Conservation (phyloP, 2,329 filamentous ascomycete species). For the Xylaria multiplex region DNA sequence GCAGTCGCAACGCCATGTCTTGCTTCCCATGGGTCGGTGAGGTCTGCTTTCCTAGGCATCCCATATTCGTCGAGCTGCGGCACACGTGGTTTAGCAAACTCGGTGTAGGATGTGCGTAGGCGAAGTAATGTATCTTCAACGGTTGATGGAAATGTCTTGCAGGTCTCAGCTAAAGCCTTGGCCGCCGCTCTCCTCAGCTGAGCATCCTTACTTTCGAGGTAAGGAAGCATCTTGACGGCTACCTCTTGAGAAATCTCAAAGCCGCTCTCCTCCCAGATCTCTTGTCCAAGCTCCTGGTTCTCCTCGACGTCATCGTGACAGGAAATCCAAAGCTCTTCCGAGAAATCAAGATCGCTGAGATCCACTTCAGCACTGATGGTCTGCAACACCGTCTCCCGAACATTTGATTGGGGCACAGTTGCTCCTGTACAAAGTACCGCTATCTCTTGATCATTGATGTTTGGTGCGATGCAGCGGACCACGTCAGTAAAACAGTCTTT, state of each 20-base stretch:
- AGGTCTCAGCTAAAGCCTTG: conserved; percentile 79
- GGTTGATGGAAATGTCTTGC: conserved; percentile 67
- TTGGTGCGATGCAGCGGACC: conserved; percentile 84
- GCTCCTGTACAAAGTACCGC: conserved; percentile 78
- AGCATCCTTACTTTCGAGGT: conserved; percentile 80
- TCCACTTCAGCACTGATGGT: conserved; percentile 92
- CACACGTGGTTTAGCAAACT: conserved; percentile 82
- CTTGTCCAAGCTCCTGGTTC: conserved; percentile 81
- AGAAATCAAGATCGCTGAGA: conserved; percentile 85
- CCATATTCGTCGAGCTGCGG: conserved; percentile 92
- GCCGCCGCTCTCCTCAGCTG: conserved; percentile 87
- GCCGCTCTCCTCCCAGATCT: conserved; percentile 95
- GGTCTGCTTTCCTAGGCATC: conserved; percentile 89
- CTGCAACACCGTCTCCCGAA: conserved; percentile 86
- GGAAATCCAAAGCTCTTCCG: conserved; percentile 91
- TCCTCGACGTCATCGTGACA: conserved; percentile 91
- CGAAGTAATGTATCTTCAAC: conserved; percentile 71
- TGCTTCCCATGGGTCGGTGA: conserved; percentile 89
- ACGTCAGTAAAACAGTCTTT: conserved; percentile 92
- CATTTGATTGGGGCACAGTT: conserved; percentile 81
- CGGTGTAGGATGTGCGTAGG: conserved; percentile 76
- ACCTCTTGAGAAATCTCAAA: conserved; percentile 75
- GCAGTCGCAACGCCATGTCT: conserved; percentile 89
- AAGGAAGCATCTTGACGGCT: conserved; percentile 75
- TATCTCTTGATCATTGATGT: conserved; percentile 79